Evolutionary conservation across 805 yeast species (phyloP).

Genomic region (Metschnikowia lochheadii): DNA sequence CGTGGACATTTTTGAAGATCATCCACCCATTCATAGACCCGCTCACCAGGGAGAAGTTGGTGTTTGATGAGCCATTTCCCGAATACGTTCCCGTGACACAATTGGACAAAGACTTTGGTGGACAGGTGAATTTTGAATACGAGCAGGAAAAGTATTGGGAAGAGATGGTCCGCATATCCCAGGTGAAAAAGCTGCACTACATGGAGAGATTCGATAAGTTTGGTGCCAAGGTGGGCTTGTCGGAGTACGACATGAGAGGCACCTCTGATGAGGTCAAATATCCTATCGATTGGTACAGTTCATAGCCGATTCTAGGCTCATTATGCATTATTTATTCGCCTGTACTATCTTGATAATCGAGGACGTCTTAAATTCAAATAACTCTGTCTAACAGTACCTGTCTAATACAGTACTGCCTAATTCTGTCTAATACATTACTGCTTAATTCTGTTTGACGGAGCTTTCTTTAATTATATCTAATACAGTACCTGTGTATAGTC

Average conservation of each 20-base stretch:
- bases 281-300: slow-evolving; percentile 20
- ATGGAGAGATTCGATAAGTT: slow-evolving; percentile 64
- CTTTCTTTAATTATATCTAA: too few species aligned
- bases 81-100: slow-evolving; percentile 79
- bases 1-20: slow-evolving; percentile 85
- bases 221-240: slow-evolving; percentile 72
- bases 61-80: slow-evolving; percentile 83
- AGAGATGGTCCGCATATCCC: slow-evolving; percentile 56
- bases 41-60: slow-evolving; percentile 86
- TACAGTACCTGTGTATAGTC: too few species aligned
- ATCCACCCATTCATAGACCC: slow-evolving; percentile 97
- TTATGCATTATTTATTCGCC: background rate
- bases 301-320: background rate
- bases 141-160: slow-evolving; percentile 80
- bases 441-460: too few species aligned
- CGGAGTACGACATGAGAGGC: slow-evolving; percentile 75
- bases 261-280: slow-evolving; percentile 25
- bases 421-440: too few species aligned
- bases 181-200: slow-evolving; percentile 56
- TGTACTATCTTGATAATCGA: background rate
- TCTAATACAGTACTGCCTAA: too few species aligned
- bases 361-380: too few species aligned
- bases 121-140: slow-evolving; percentile 78
- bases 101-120: slow-evolving; percentile 82
- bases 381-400: too few species aligned